Evolutionary conservation across 164 flowering plant genomes (phyloP).

Genomic region (Chimonanthus salicifolius): DNA sequence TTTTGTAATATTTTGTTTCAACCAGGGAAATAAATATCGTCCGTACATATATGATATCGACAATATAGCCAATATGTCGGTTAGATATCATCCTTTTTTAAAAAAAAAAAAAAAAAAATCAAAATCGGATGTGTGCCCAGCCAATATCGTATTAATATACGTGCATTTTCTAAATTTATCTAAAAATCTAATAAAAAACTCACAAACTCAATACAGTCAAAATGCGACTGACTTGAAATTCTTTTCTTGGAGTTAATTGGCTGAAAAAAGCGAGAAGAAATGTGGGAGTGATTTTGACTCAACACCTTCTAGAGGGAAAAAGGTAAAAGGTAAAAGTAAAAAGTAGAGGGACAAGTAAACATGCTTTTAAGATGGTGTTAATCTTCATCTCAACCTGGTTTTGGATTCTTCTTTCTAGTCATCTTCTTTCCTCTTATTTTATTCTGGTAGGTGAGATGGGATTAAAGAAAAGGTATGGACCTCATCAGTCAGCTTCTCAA

Average conservation of each 20-base stretch:
- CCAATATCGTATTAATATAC: too few species aligned
- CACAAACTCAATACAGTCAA: not conserved
- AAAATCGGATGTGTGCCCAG: too few species aligned
- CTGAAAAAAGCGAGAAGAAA: not conserved
- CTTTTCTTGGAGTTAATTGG: not conserved
- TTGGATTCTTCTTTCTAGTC: not conserved
- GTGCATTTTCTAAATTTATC: not conserved
- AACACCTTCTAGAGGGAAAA: not conserved
- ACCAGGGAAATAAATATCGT: too few species aligned
- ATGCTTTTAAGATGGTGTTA: not conserved
- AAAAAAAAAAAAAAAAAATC: too few species aligned
- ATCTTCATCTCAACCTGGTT: not conserved
- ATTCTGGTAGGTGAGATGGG: not conserved
- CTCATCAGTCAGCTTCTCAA: not conserved
- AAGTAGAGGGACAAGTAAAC: not conserved
- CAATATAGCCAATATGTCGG: too few species aligned
- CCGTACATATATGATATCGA: too few species aligned
- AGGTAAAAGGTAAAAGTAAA: not conserved
- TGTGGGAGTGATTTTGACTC: not conserved
- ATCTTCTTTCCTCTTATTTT: not conserved
- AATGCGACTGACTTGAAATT: not conserved
- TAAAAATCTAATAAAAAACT: not conserved
- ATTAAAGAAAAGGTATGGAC: not conserved
- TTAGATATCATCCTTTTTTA: too few species aligned
- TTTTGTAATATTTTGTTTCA: too few species aligned